phyloP scores from a whole-genome alignment of 2,329 filamentous ascomycete species.

The Aspergillus terreus region DNA sequence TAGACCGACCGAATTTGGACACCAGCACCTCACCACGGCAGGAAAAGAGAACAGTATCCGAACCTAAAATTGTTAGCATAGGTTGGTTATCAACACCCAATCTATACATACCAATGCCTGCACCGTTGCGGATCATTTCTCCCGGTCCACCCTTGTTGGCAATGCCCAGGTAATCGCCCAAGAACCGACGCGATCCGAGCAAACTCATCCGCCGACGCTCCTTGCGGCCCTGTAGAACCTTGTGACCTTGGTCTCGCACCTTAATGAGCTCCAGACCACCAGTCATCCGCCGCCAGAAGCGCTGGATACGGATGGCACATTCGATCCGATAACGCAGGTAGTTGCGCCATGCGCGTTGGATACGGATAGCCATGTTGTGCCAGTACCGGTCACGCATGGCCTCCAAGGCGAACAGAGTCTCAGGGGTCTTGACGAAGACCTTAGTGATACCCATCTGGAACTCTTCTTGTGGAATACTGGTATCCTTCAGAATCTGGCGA shows the following conservation, averaged over 20 bases:
- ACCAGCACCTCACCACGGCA: constrained; percentile 86
- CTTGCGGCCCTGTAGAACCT: constrained; percentile 76
- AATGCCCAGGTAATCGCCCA: constrained; percentile 91
- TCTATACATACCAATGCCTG: constrained; percentile 60
- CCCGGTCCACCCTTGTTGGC: constrained; percentile 77
- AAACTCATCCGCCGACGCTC: constrained; percentile 89
- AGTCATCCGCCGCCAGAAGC: constrained; percentile 91
- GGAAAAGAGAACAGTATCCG: constrained; percentile 78
- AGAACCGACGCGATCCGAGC: constrained; percentile 83
- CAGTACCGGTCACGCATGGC: constrained; percentile 98
- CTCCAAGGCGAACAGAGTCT: constrained; percentile 93
- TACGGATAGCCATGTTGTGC: constrained; percentile 99
- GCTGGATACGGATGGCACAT: constrained; percentile 88
- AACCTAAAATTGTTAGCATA: constrained; percentile 21
- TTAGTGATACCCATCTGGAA: constrained; percentile 97
- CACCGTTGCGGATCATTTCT: constrained; percentile 71
- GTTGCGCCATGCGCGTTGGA: constrained; percentile 95
- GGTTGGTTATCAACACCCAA: background rate
- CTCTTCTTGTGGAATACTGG: constrained; percentile 89
- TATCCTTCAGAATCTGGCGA: constrained; percentile 91
- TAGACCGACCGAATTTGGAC: constrained; percentile 93
- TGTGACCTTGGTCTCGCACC: constrained; percentile 82
- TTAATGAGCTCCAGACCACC: constrained; percentile 86
- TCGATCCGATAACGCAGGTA: constrained; percentile 90
- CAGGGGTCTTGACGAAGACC: constrained; percentile 96